Base-by-base conservation (phyloP, 2,329 filamentous ascomycete species). In the Hymenoscyphus salicellus region DNA sequence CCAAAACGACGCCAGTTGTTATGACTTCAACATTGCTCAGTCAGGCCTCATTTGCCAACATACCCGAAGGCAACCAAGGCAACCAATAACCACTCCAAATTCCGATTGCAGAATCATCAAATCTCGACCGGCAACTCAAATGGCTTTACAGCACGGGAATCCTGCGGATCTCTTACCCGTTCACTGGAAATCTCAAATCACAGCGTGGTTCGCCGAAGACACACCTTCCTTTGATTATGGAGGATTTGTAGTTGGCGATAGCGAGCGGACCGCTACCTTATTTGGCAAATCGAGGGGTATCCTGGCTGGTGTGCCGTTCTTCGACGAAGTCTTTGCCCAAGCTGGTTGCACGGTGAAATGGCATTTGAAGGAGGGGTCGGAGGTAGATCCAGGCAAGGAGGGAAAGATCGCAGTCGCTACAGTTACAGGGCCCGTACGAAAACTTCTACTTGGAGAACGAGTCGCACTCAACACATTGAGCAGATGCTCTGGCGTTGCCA, bases 171-270 rank as follows among this genome's bases (percentile, higher is more conserved):
- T 98, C 69, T 87, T 98, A 55, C 93, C 94, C 0, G 85, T 88
- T 26, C 90, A 88, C 68, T 97, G 92, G 87, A 96, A 30, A 30
- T 30, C 28, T 30, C 28, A 30, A 30, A 30, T 30, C 28, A 30
- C 28, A 30, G 28, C 28, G 6, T 30, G 28, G 28, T 30, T 30
- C 28, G 28, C 28, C 6, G 95, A 99, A 79, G 95, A 99, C 80
- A 96, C 93, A 2, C 95, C 95, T 4, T 95, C 92, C 61, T 94
- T 97, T 79, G 95, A 99, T 82, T 97, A 97, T 77, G 95, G 92
- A 73, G 95, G 95, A 66, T 99, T 96, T 78, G 95, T 99, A 6
- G 95, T 99, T 28, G 95, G 95, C 68, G 86, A 90, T 46, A 80
- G 79, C 32, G 78, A 80, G 8, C 85, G 86, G 65, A 85, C 83